Conservation (phyloP, 192 early-diverging fungal species). For the Dissophora ornata region DNA sequence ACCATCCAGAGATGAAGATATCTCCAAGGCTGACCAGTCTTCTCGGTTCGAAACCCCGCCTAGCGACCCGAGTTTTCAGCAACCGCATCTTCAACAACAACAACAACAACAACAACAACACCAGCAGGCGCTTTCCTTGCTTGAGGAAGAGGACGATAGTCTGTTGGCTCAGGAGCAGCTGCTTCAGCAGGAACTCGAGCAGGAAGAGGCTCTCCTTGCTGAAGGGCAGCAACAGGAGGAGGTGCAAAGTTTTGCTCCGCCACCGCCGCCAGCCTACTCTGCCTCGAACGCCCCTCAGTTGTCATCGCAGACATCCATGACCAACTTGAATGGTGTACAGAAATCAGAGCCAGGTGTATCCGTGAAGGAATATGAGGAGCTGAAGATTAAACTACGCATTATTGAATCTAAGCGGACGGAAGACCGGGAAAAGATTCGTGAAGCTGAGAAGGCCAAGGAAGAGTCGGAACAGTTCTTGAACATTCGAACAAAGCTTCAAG, state of each 20-base stretch:
- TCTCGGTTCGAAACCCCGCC: conserved; percentile 15
- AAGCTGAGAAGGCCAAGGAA: conserved; percentile 75
- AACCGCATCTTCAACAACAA: conserved; percentile 14
- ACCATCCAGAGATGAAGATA: conserved; percentile 21
- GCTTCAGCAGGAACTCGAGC: conserved; percentile 36
- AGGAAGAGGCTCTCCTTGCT: conserved; percentile 45
- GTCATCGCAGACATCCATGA: conserved; percentile 3
- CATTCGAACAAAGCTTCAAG: conserved; percentile 73
- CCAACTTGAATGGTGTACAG: not conserved
- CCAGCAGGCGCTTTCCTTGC: conserved; percentile 1
- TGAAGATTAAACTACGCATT: conserved; percentile 78
- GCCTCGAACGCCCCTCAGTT: not conserved
- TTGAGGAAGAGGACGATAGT: conserved; percentile 16
- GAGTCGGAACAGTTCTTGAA: conserved; percentile 79
- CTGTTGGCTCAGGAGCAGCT: conserved; percentile 36
- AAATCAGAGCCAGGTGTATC: conserved; percentile 48
- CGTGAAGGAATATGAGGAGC: conserved; percentile 81
- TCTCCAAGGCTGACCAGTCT: no score
- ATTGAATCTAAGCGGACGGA: conserved; percentile 86
- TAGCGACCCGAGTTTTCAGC: not conserved
- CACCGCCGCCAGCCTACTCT: not conserved
- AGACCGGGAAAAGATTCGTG: conserved; percentile 78
- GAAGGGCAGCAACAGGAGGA: conserved; percentile 23
- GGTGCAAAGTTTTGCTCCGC: conserved; percentile 33
- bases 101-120: conserved; percentile 9